phyloP scores from a whole-genome alignment of 257 asterid species.

The Misopates orontium region DNA sequence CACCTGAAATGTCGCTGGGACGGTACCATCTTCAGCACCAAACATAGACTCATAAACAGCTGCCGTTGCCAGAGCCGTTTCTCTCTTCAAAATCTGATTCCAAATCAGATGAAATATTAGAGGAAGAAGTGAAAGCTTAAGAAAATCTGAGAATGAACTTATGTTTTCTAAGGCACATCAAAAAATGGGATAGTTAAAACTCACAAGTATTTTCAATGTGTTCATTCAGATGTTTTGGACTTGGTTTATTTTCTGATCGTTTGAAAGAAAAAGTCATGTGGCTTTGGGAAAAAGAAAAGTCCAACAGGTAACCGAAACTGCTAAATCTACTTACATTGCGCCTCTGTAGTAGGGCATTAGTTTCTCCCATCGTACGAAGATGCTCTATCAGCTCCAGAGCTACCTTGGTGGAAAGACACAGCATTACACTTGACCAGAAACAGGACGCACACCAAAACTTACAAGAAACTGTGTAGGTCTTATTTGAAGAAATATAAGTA shows the following conservation, averaged over 20 bases:
- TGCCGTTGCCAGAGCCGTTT: conserved; percentile 89
- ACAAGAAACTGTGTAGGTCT: neutral
- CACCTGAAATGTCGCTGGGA: conserved; percentile 97
- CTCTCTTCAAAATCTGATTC: conserved; percentile 77
- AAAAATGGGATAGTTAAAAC: conserved; percentile 3
- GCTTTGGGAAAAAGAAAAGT: neutral
- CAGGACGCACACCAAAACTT: neutral
- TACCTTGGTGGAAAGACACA: conserved; percentile 36
- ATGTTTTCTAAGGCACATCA: conserved; percentile 1
- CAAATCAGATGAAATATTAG: conserved; percentile 16
- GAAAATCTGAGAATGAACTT: conserved; percentile 1
- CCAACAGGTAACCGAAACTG: conserved; percentile 5
- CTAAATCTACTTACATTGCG: conserved; percentile 49
- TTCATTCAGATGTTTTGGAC: too few relatives aligned
- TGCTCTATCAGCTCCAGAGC: conserved; percentile 97
- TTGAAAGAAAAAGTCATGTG: too few relatives aligned
- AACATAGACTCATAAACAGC: conserved; percentile 92
- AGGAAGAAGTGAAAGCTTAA: conserved; percentile 5
- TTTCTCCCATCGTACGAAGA: conserved; percentile 96
- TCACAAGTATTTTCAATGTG: neutral
- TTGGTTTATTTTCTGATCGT: too few relatives aligned
- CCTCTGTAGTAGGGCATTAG: conserved; percentile 81
- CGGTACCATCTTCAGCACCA: conserved; percentile 91
- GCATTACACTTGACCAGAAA: conserved; percentile 21
- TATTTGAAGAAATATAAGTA: neutral